A percentile compares a stretch with the other conserved stretches of the same genome.
phyloP scores from a whole-genome alignment of 352 stramenopile species.

The Pythium rhizo-oryzae region DNA sequence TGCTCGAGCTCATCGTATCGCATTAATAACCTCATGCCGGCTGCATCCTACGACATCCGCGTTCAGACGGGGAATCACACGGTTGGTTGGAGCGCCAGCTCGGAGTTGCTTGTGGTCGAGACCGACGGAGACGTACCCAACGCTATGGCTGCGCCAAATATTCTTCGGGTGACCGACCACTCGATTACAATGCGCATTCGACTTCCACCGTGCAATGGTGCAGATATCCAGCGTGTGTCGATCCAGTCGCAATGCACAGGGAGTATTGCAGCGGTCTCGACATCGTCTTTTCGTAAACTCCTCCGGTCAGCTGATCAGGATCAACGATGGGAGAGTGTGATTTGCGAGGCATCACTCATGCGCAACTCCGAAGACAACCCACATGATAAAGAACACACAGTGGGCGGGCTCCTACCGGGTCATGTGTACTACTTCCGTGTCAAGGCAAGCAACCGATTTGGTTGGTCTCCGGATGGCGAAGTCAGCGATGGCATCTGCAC shows the following conservation, averaged over 20 bases:
- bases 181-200: conserved; percentile 46
- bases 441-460: conserved; percentile 46
- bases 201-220: conserved; percentile 46
- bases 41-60: conserved; percentile 41
- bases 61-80: conserved; percentile 52
- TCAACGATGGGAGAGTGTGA: conserved; percentile 36
- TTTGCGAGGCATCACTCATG: conserved; percentile 35
- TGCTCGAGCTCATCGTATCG: conserved; percentile 30
- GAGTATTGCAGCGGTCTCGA: conserved; percentile 31
- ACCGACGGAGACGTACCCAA: conserved; percentile 51
- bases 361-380: conserved; percentile 26
- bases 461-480: conserved; percentile 56
- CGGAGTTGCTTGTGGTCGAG: conserved; percentile 24
- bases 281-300: conserved; percentile 36
- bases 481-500: conserved; percentile 55
- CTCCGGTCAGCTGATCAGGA: conserved; percentile 40
- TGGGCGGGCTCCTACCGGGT: conserved; percentile 39
- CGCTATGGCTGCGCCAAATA: conserved; percentile 37
- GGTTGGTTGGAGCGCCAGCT: conserved; percentile 47
- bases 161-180: conserved; percentile 42
- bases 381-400: conserved; percentile 36
- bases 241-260: conserved; percentile 53
- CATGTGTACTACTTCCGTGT: conserved; percentile 55
- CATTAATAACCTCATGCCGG: conserved; percentile 45
- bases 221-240: conserved; percentile 33